Base-by-base conservation (phyloP, 2,329 filamentous ascomycete genomes). In the Hymenoscyphus repandus region DNA sequence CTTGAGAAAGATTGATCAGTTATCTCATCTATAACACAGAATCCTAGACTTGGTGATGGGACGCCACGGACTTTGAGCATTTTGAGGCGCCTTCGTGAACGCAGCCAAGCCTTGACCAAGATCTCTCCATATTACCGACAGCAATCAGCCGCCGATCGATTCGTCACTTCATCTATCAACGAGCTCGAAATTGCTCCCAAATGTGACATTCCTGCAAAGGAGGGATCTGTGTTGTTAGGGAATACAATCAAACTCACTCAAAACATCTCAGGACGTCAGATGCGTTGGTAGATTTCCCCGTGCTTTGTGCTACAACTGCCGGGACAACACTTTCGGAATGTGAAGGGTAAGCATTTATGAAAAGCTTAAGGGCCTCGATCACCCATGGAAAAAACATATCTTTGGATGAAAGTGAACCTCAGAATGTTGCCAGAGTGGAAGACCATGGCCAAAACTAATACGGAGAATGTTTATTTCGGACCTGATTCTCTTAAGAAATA, bases 401-500 rank as follows among this genome's bases (percentile, higher is more conserved):
- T 4, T 27, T 27, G 4, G 4, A 27, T 27, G 22, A 27, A 7
- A 27, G 4, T 7, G 22, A 27, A 27, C 22, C n/a, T 27, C 22
- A 27, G 22, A 4, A 27, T 27, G 22, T 27, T 27, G 22, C 22
- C 22, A 27, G 22, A 27, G 22, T 27, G 22, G 22, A 27, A 27
- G 4, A 27, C 22, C 4, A 51, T 51, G 49, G 20, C 49, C 4
- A 13, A n/a, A 9, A 11, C 12, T 9, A 53, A 53, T 22, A 44
- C 37, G 2, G 39, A 47, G 33, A 84, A 85, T 59, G 74, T 82
- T 10, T 85, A 78, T 63, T 75, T 69, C 36, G 81, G 81, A 2
- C 71, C 76, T 7, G 71, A 81, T 58, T 76, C 80, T 4, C 60
- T 85, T 51, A 72, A 69, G 42, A 67, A 80, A 17, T 85, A 82